Conservation (phyloP, 106 monocot species). For the Dendrobium officinale region DNA sequence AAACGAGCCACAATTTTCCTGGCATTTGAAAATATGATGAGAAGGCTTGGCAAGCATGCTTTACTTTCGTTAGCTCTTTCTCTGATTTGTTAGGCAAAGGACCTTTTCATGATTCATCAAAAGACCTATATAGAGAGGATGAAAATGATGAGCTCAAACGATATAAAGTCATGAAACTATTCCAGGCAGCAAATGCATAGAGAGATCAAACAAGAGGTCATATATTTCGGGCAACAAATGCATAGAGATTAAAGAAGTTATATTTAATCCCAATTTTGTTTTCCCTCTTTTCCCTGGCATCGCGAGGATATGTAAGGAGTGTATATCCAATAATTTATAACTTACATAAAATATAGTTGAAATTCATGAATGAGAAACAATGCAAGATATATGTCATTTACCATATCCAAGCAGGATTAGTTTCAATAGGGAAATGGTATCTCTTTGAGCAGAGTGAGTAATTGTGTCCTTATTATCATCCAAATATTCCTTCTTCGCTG, state of each 20-base stretch:
- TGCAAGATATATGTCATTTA: not conserved
- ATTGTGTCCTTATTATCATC: not conserved
- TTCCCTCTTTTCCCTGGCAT: too few relatives aligned
- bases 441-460: slow-evolving; percentile 6
- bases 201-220: too few relatives aligned
- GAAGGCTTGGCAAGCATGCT: not conserved
- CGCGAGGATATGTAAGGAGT: too few relatives aligned
- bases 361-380: too few relatives aligned
- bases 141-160: too few relatives aligned
- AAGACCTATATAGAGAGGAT: not conserved
- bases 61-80: not conserved
- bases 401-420: slow-evolving; percentile 2
- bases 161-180: too few relatives aligned
- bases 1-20: too few relatives aligned
- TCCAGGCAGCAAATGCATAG: too few relatives aligned
- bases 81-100: not conserved
- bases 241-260: too few relatives aligned
- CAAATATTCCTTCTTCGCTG: slow-evolving; percentile 6
- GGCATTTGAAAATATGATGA: not conserved
- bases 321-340: too few relatives aligned
- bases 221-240: too few relatives aligned
- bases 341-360: not conserved
- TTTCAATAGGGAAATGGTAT: not conserved
- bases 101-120: not conserved
- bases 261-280: too few relatives aligned